Base-by-base conservation (phyloP, 208 protist species). In the Trypanosoma rangeli region DNA sequence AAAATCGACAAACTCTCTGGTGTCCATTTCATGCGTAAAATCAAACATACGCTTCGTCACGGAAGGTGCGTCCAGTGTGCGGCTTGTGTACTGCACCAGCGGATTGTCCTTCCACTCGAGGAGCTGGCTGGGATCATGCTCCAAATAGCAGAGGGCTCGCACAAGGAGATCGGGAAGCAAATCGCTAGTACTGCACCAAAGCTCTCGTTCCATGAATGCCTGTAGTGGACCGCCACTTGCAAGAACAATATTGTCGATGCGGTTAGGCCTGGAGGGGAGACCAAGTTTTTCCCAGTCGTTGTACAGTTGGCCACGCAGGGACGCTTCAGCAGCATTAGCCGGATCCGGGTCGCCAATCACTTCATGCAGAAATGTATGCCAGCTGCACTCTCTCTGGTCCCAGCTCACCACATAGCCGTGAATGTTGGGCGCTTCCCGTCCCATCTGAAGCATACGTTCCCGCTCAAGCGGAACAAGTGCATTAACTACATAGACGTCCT, bases 331-430 rank as follows among this genome's bases (percentile, higher is more conserved):
- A 22, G 86, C 81, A 10, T 68, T 64, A 5, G 54, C 74, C 16
- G 80, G 71, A 73, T 94, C 74, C 10, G 70, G 62, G 48, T 74
- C 72, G 59, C 90, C 90, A 52, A 95, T 82, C 4, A 93, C 73
- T 26, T 75, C 49, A 33, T 64, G n/a, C 15, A 67, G 58, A 64
- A 93, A 85, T 53, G 78, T 68, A 1, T 62, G 31, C 84, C 84
- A 93, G n/a, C 74, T 82, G 44, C 86, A 75, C 53, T 72, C 46
- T 13, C 64, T 56, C 53, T 79, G 70, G 42, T 93, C 83, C 81
- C 80, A 93, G 24, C 60, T 60, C 64, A 90, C 71, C 10, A 83
- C 56, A 57, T 81, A 76, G 53, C 66, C 75, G 35, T 76, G 63
- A 29, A 87, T 28, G 35, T 76, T 58, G 13, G 26, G 52, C 29